Base-by-base conservation (phyloP, 1,284 basidiomycete species). In the Apiotrichum mycotoxinovorans region DNA sequence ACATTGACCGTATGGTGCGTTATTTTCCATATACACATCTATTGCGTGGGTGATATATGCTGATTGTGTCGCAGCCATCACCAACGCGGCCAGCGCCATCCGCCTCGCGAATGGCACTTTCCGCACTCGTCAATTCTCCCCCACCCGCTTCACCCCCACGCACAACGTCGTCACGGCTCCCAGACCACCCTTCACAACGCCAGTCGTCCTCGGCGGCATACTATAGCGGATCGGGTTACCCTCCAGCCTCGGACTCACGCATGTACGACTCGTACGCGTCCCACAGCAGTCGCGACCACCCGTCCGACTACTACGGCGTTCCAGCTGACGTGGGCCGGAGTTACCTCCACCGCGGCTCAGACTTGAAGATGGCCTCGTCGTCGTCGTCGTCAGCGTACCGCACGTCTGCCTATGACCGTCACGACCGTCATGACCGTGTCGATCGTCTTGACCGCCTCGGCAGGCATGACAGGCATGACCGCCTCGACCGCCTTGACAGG, bases 81-180 rank as follows among this genome's bases (percentile, higher is more conserved):
- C 51, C 67, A 23, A 43, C 63, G 17, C 62, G 65, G 2, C 63
- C 65, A 4, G 58, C 62, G 14, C 60, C 68, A 4, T 54, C 67
- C 4, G 56, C 67, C 8, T 66, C 66, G n/a, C 62, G 70, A 11
- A 72, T 72, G 70, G 35, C 70, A 18, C 57, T 72, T 17, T 72
- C 70, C 3, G 67, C 69, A 3, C 61, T 73, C 1, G 71, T 73
- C 41, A 73, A 73, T 47, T 69, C 68, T 18, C 66, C 69, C 23
- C 66, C 69, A n/a, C 65, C 64, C 7, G 37, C 51, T 4, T 51
- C 57, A 4, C 61, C 65, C 8, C 56, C 65, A 3, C 58, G 51
- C 10, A 17, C 40, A n/a, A 41, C 49, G 4, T 20, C 41, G 3
- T 8, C 33, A 43, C 26, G 37, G 44, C 12, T 33, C n/a, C 18